Percentiles rank a stretch among this genome's conserved stretches.
Evolutionary conservation across 345 rosid species (phyloP).

Genomic region (Jatropha curcas): DNA sequence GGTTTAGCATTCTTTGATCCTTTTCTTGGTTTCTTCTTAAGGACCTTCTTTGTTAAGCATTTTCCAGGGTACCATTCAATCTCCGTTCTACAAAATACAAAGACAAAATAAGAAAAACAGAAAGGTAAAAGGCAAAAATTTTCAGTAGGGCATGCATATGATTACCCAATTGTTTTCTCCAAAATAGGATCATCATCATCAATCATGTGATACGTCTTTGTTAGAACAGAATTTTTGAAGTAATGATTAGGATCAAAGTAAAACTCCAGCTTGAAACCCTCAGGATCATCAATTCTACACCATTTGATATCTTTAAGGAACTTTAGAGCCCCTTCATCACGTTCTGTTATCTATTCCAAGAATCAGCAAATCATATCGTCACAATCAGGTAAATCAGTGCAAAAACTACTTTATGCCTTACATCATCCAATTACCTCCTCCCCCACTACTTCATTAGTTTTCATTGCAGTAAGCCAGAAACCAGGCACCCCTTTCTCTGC

Average conservation of each 20-base stretch:
- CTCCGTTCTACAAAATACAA: conserved; percentile 15
- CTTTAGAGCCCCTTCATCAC: conserved; percentile 36
- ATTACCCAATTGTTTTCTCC: conserved; percentile 30
- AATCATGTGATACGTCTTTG: conserved; percentile 33
- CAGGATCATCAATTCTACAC: conserved; percentile 23
- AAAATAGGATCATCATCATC: conserved; percentile 31
- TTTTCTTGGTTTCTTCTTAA: conserved; percentile 28
- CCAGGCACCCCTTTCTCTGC: conserved; percentile 28
- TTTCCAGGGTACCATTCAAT: conserved; percentile 28
- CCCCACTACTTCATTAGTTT: conserved; percentile 20
- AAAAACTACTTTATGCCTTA: not conserved
- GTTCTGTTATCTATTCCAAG: conserved; percentile 25
- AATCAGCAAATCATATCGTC: not conserved
- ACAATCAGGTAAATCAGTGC: not conserved
- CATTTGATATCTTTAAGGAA: conserved; percentile 33
- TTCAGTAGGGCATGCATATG: not conserved
- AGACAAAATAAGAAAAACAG: not conserved
- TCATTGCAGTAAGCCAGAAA: conserved; percentile 31
- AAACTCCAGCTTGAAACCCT: conserved; percentile 38
- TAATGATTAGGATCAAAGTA: conserved; percentile 33
- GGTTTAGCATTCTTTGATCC: conserved; percentile 24
- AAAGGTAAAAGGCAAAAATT: not conserved
- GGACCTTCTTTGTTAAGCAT: conserved; percentile 27
- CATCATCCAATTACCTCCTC: conserved; percentile 19
- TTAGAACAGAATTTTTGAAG: conserved; percentile 30